Base-by-base conservation (phyloP, 2,329 filamentous ascomycete species). In the Herpotrichia juniperi region DNA sequence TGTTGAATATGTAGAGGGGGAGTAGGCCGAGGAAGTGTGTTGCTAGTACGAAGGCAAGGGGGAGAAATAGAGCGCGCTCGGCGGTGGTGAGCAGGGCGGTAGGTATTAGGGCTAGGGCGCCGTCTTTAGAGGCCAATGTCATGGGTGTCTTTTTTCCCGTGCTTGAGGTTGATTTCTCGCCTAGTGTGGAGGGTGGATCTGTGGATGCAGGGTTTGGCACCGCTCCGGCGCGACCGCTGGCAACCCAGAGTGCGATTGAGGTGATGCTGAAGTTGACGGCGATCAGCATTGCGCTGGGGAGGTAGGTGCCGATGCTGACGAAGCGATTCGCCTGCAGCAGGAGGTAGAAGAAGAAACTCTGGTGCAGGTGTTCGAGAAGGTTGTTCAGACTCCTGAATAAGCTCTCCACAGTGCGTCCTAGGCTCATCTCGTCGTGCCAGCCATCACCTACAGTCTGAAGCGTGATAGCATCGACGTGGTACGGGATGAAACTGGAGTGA, bases 301-400 rank as follows among this genome's bases (percentile, higher is more conserved):
- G 82, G 69, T 99, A 99, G 1, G 93, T 99, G 14, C 94, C 94
- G 58, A 99, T 99, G 75, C 93, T 97, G 62, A 97, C 94, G 70
- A 99, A 99, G 10, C 93, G 87, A 65, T 94, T 90, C 25, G 87
- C 85, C 61, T 96, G 88, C 85, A 97, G 92, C 39, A 99, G 82
- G 46, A 99, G 80, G 73, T 99, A 99, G 77, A 99, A 97, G 83
- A 99, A 99, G 80, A 99, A 99, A 73, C 93, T 97, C 77, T 99
- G 94, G 72, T 99, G 94, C 55, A 99, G 81, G 71, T 99, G 93
- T 76, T 99, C 94, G 26, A 99, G 83, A 52, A 99, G 78, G 69
- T 99, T 99, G 78, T 99, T 99, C 74, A 99, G 79, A 72, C 91
- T 96, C 64, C 94, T 84, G 73, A 96, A 96, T 2, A 94, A 84